A percentile compares a stretch with the other conserved stretches of the same genome.
These are phyloP conservation scores for Solanum hybrid DNA, from an alignment of 305 asterid species.

Conservation along the genomic window DNA sequence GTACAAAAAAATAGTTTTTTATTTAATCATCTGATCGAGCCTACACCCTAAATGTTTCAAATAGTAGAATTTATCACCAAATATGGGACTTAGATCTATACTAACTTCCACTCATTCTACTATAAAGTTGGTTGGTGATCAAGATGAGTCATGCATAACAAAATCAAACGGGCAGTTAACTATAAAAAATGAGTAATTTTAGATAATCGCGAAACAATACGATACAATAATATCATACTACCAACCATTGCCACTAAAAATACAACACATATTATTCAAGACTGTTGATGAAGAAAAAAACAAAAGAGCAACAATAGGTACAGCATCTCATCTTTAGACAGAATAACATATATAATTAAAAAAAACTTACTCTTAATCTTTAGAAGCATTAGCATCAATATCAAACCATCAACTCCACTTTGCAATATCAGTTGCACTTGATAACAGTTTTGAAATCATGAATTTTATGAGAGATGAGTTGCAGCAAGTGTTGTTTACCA, in stretches of 20 bases:
- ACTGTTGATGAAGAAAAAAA: neutral
- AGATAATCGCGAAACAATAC: neutral
- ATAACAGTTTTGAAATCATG: slow-evolving; percentile 42
- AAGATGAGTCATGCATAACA: neutral
- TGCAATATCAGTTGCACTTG: slow-evolving; percentile 22
- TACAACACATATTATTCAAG: neutral
- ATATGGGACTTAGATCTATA: neutral
- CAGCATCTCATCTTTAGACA: neutral
- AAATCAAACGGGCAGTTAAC: neutral
- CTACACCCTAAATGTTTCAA: neutral
- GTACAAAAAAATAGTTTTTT: too few relatives aligned
- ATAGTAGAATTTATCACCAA: neutral
- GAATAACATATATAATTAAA: neutral
- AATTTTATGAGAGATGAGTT: slow-evolving; percentile 38
- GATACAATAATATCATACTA: neutral
- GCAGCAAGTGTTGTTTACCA: neutral
- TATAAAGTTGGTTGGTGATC: neutral
- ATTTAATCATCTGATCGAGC: neutral
- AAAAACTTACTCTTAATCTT: neutral
- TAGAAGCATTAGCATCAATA: neutral
- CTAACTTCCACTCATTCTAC: neutral
- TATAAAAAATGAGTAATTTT: neutral
- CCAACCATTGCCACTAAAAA: neutral
- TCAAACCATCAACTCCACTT: neutral
- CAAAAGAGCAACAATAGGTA: neutral